These are phyloP conservation scores for Fraxinus ornus DNA, from an alignment of 305 asterid species.

Conservation along the genomic window DNA sequence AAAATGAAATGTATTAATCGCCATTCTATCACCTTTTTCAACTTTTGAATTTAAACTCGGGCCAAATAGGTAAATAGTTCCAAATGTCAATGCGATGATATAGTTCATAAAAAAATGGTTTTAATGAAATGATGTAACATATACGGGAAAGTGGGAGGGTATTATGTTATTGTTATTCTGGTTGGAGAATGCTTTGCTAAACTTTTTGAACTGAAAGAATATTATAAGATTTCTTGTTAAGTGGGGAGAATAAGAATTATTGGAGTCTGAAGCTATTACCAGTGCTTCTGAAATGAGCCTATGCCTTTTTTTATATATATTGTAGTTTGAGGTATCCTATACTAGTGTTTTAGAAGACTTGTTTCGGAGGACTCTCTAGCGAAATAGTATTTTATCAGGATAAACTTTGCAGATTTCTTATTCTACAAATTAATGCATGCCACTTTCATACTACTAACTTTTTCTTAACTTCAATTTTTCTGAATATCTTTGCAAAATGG, in stretches of 20 bases:
- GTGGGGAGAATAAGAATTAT: constrained; percentile 13
- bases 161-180: constrained; percentile 6
- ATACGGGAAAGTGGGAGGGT: neutral
- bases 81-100: neutral
- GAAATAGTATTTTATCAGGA: neutral
- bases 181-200: constrained; percentile 1
- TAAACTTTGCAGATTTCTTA: neutral
- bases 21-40: neutral
- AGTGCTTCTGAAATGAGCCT: neutral
- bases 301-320: neutral
- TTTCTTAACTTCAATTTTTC: neutral
- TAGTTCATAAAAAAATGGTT: neutral
- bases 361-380: neutral
- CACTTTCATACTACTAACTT: neutral
- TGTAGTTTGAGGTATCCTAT: neutral
- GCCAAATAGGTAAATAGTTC: neutral
- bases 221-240: constrained; percentile 11
- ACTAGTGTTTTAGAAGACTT: neutral
- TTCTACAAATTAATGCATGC: constrained; percentile 3
- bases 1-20: neutral
- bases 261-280: neutral
- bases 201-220: neutral
- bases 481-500: neutral
- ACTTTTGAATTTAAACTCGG: neutral
- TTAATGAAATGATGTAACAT: neutral